Percentiles rank a stretch among this genome's conserved stretches.
phyloP scores from a whole-genome alignment of 1,284 basidiomycete species.

The Kwoniella shivajii region DNA sequence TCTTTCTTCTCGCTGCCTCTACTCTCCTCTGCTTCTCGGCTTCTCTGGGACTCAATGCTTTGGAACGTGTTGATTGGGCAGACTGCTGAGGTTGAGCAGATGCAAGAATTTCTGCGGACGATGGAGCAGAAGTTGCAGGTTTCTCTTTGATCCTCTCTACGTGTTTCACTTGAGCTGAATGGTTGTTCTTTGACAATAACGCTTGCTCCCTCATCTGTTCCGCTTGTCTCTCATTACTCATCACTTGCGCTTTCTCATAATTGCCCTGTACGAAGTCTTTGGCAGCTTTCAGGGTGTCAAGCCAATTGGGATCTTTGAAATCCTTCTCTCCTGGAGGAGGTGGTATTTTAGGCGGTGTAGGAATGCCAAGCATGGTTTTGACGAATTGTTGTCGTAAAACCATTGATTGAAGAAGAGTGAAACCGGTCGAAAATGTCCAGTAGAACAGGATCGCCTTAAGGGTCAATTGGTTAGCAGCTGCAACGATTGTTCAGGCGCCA shows the following conservation, averaged over 20 bases:
- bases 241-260: constrained; percentile 15
- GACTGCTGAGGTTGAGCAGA: neutral
- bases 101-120: constrained; percentile 1
- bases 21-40: constrained; percentile 32
- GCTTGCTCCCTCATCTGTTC: constrained; percentile 2
- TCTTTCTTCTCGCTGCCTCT: constrained; percentile 33
- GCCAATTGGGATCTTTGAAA: constrained; percentile 20
- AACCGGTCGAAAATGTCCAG: constrained; percentile 60
- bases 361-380: constrained; percentile 49
- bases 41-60: constrained; percentile 15
- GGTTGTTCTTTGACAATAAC: neutral
- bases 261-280: constrained; percentile 13
- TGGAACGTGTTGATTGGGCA: neutral
- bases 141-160: constrained; percentile 18
- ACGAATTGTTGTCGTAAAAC: constrained; percentile 47
- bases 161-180: constrained; percentile 5
- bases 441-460: constrained; percentile 59
- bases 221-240: neutral
- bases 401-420: constrained; percentile 58
- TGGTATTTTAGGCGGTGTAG: constrained; percentile 32
- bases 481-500: neutral
- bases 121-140: neutral
- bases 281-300: constrained; percentile 25
- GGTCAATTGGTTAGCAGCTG: neutral
- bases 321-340: constrained; percentile 28